Evolutionary conservation across 495 filamentous ascomycete genomes (phyloP).

Genomic region (Podospora fimiseda): DNA sequence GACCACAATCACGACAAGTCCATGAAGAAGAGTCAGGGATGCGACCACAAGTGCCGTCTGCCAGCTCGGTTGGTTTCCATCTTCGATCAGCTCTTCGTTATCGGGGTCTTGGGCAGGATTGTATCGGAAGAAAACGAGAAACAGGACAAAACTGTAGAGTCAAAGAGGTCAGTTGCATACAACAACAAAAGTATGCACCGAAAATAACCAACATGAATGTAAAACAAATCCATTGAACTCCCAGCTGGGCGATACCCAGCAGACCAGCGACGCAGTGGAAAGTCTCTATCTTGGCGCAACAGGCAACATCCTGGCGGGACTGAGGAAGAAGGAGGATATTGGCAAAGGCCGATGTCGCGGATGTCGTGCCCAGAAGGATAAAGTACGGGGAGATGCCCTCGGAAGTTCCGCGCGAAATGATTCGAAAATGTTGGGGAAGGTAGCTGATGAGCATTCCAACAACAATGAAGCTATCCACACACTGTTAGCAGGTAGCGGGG

Average conservation of each 20-base stretch:
- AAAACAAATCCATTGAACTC: constrained; percentile 86
- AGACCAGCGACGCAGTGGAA: constrained; percentile 80
- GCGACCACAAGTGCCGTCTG: constrained; percentile 70
- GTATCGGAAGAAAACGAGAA: constrained; percentile 74
- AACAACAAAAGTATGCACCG: neutral
- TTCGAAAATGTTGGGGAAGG: constrained; percentile 88
- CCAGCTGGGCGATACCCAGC: constrained; percentile 83
- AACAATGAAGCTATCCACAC: constrained; percentile 67
- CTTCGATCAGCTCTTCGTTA: constrained; percentile 20
- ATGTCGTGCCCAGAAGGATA: constrained; percentile 83
- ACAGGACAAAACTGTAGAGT: constrained; percentile 65
- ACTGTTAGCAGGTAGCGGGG: constrained; percentile 11
- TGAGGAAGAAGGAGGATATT: constrained; percentile 82
- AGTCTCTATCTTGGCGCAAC: constrained; percentile 72
- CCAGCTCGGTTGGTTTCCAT: constrained; percentile 52
- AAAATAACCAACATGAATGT: constrained; percentile 67
- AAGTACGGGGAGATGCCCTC: constrained; percentile 94
- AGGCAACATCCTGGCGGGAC: constrained; percentile 71
- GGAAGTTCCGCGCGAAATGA: constrained; percentile 79
- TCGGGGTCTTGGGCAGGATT: constrained; percentile 48
- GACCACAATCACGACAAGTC: constrained; percentile 58
- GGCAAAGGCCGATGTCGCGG: constrained; percentile 76
- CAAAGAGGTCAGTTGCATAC: neutral
- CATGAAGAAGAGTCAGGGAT: constrained; percentile 62
- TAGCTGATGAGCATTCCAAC: constrained; percentile 90